Evolutionary conservation across 2,329 filamentous ascomycete species (phyloP), one percentile per base, ranked within the genome.

Genomic region (Ceratocystis alfenasii): DNA sequence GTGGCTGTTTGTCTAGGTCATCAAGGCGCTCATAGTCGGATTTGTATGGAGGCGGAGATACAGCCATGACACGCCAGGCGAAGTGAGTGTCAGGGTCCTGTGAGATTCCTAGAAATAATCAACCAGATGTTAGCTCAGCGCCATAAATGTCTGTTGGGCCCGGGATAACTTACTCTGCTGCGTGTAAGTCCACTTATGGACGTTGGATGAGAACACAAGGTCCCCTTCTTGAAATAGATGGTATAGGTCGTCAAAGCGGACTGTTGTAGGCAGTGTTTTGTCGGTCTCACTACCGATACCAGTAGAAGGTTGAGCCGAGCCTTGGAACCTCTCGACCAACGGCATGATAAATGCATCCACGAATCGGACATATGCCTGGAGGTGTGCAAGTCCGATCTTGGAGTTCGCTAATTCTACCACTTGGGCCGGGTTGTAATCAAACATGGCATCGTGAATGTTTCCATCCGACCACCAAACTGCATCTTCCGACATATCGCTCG

Each of bases 51-150:
- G 62, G 64, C 70, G 65, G 60, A 46, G 41, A 25, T 12, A 25
- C 8, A 20, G 60, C 36, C 36, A 71, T 73, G 64, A 74, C 74
- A 65, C 77, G 77, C 3, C 74, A 73, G 4, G 77, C 74, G 68
- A 78, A 73, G 68, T 79, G 75, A 3, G 69, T 72, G 53, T 75
- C 72, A 4, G 75, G 69, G 3, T 73, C 71, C 2, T 74, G 46
- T n/a, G 46, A 7, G 17, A 20, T 7, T 48, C 7, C 46, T 48
- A 48, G n/a, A 8, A 46, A 20, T 4, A n/a, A 48, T 15, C n/a
- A 17, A 28, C 33, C 2, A 10, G 8, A 10, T 48, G 46, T 48
- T 48, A 48, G 46, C 8, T 48, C 12, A n/a, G 20, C 1, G n/a
- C 8, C 15, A 8, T 20, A 2, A n/a, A n/a, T 22, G 17, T n/a